Conservation (phyloP, 345 rosid species). For the Diplotaxis tenuifolia region DNA sequence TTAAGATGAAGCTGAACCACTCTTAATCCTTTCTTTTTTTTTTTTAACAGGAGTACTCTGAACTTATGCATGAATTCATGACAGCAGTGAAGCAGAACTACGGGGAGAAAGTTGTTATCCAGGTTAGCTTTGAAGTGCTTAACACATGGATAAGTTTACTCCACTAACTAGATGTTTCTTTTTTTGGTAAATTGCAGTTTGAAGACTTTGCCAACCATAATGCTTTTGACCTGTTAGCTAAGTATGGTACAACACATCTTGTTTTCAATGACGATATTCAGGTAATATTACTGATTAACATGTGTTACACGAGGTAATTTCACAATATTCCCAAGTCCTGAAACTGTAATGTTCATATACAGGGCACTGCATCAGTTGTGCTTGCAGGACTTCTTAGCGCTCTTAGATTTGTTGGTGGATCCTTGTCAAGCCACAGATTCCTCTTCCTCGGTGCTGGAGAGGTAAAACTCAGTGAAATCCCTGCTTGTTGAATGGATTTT, state of each 20-base stretch:
- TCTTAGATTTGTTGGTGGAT: not conserved
- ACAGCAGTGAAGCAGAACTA: not conserved
- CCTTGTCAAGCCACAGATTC: not conserved
- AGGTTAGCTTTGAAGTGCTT: not conserved
- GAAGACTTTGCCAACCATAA: not conserved
- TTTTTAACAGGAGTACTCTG: not conserved
- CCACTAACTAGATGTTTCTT: not conserved
- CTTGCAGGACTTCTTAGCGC: not conserved
- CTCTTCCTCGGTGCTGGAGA: not conserved
- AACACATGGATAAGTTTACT: not conserved
- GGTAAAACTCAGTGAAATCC: not conserved
- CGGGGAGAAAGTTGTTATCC: not conserved
- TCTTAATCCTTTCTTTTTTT: not conserved
- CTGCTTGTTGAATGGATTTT: not conserved
- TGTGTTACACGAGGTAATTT: not conserved
- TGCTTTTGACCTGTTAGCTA: not conserved
- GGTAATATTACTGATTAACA: not conserved
- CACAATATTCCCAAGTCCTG: not conserved
- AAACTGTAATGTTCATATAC: not conserved
- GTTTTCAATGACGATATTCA: not conserved
- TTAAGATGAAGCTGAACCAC: not conserved
- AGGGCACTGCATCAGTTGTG: not conserved
- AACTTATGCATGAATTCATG: not conserved
- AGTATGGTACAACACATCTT: not conserved
- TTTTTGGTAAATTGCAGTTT: not conserved